A percentile compares a stretch with the other conserved stretches of the same genome.
phyloP scores from a whole-genome alignment of 2,329 filamentous ascomycete genomes.

The Thermomyces lanuginosus region DNA sequence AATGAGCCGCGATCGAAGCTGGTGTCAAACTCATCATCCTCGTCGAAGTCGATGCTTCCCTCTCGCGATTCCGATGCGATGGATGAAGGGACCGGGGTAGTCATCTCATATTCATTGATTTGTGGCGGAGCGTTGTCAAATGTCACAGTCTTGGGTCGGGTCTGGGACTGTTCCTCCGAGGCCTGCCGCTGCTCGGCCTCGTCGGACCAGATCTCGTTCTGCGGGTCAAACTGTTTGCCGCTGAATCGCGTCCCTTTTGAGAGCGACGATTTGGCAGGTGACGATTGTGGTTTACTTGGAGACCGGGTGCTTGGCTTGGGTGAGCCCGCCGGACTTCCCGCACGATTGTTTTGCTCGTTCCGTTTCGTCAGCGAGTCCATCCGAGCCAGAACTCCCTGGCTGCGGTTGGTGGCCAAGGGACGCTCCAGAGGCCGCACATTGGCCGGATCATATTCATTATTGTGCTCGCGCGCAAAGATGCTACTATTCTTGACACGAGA shows the following conservation, averaged over 20 bases:
- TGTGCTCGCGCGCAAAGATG: constrained; percentile 85
- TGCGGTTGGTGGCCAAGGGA: constrained; percentile 50
- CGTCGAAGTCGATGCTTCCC: constrained; percentile 72
- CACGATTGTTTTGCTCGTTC: constrained; percentile 2
- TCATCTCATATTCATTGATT: constrained; percentile 96
- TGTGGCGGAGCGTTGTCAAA: constrained; percentile 89
- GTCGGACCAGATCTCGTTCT: constrained; percentile 51
- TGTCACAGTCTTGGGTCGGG: constrained; percentile 88
- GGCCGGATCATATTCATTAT: constrained; percentile 79
- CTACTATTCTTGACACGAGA: constrained; percentile 96
- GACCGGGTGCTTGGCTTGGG: constrained; percentile 24
- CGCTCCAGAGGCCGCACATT: constrained; percentile 63
- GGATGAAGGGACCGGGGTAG: constrained; percentile 88
- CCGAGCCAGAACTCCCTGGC: constrained; percentile 53
- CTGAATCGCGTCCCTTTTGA: constrained; percentile 46
- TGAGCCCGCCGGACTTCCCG: constrained; percentile 5
- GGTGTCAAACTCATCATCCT: constrained; percentile 57
- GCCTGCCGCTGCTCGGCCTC: constrained; percentile 45
- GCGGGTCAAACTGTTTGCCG: constrained; percentile 51
- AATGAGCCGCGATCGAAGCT: constrained; percentile 43
- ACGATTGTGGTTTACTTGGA: constrained; percentile 54
- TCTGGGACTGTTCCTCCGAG: constrained; percentile 50
- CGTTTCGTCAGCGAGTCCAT: constrained; percentile 21
- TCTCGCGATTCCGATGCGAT: constrained; percentile 78
- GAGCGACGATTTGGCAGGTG: constrained; percentile 80